A percentile compares a stretch with the other conserved stretches of the same genome.
These are phyloP conservation scores for Beauveria australis DNA, from an alignment of 2,329 filamentous ascomycete species.

Conservation along the genomic window DNA sequence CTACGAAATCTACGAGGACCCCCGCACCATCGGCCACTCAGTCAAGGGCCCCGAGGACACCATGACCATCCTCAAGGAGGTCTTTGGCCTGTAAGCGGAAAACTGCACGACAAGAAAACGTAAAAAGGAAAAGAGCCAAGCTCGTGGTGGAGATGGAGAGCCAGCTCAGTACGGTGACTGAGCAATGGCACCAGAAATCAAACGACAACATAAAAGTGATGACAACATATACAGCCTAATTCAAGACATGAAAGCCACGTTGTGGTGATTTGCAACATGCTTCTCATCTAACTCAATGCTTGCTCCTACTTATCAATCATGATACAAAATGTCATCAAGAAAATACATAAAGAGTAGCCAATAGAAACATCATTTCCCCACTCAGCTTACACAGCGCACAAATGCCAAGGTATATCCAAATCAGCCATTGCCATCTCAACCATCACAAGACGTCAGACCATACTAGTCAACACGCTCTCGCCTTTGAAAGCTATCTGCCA, in stretches of 20 bases:
- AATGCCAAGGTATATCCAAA: conserved; percentile 6
- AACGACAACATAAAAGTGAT: background rate
- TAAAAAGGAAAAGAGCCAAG: background rate
- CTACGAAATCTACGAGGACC: conserved; percentile 83
- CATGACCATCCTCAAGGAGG: conserved; percentile 66
- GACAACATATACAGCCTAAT: background rate
- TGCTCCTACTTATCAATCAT: background rate
- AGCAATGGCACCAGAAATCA: too few species aligned
- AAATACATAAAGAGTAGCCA: background rate
- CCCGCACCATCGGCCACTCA: conserved; percentile 74
- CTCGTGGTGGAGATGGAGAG: background rate
- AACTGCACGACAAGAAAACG: background rate
- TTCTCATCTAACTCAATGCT: background rate
- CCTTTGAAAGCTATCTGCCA: conserved; percentile 41
- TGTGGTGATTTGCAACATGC: background rate
- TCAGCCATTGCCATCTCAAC: background rate
- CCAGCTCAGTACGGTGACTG: background rate
- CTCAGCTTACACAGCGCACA: background rate
- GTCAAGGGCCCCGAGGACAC: conserved; percentile 80
- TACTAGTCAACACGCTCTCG: background rate
- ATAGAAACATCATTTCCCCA: background rate
- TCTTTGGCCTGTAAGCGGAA: conserved; percentile 56
- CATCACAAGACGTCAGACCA: background rate
- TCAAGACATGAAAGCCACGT: background rate
- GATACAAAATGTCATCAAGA: background rate